Base-by-base conservation (phyloP, 306 rosid genomes). In the Coriaria nepalensis region DNA sequence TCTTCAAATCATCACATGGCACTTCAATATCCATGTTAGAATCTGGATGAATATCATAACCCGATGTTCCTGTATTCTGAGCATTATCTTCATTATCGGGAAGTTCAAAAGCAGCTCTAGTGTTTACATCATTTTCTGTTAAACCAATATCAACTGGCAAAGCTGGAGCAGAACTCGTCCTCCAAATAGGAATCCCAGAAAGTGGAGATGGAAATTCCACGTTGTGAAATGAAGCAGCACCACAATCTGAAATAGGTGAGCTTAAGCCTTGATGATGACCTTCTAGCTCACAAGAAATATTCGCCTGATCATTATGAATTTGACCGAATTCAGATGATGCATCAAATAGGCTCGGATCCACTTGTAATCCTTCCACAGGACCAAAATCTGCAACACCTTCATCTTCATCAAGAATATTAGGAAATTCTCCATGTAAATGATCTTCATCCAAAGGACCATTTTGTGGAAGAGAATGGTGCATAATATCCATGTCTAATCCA, bases 171-270 rank as follows among this genome's bases (percentile, higher is more conserved):
- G 78, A 54, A 43, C 53, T 68, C 56, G 78, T 58, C 60, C 66
- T 68, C 95, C 93, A 83, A n/a, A 63, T 65, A 33, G 80, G 58
- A 64, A 77, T 55, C 53, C 71, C 90, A 58, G 73, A 74, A 63
- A 81, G 81, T 52, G 82, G 76, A 63, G 93, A 61, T 50, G 78
- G 65, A 53, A 65, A 73, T 55, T 75, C 80, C 62, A 75, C 52
- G 61, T 67, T 61, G 63, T 73, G 70, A 67, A 81, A 81, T 14
- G 94, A 68, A 47, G 80, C 53, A 47, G 80, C 53, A 53, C 72
- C 82, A 45, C 73, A 71, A 47, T 78, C 85, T 58, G 77, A 68
- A 55, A 79, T 63, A 9, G 90, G 68, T 59, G 95, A 75, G 65
- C 58, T 69, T 45, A 79, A 79, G 56, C 53, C 71, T 45, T 49